Base-by-base conservation (phyloP, 2,329 filamentous ascomycete genomes). In the Chrysosphaeria jannelii region DNA sequence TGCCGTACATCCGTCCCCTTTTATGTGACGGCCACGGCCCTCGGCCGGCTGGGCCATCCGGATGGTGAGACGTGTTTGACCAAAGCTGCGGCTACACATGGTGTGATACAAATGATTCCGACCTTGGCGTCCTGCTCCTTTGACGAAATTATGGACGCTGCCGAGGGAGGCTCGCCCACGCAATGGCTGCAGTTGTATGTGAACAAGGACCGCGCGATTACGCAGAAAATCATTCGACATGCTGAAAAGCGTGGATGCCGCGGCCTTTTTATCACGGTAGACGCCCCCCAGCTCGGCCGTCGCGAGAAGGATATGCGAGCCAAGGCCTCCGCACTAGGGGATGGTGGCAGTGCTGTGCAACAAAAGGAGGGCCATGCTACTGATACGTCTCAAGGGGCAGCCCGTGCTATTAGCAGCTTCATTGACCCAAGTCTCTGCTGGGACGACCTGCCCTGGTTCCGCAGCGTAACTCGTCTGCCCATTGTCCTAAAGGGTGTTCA, bases 101-200 rank as follows among this genome's bases (percentile, higher is more conserved):
- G 79, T 39, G 69, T 93, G 24, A 61, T 93, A 30, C 85, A 97
- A 46, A 97, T 97, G 85, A 93, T 97, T 30, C 85, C 85, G 2
- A 97, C 85, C 3, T 56, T 97, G 5, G 85, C 85, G 3, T 91
- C 78, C 3, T 93, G 85, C 50, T 85, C 78, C 2, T 91, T 97
- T 36, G 85, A 97, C 47, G 81, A 97, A 46, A 90, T 97, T 28
- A 53, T 88, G 32, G 85, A 93, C 42, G 85, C 79, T 10, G 60
- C 56, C 14, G 26, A 21, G 16, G 51, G 60, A 31, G 67, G 70
- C 30, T 79, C 91, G 44, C 27, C 31, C 17, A 64, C 78, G 4
- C 85, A 93, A 46, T 97, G 85, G 85, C 53, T 97, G 33, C 85
- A 97, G 47, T 61, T 97, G 1, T 89, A 91, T 47, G 75, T 97